phyloP scores from a whole-genome alignment of 148 eudicot genomes.

The Heliamphora exappendiculata region DNA sequence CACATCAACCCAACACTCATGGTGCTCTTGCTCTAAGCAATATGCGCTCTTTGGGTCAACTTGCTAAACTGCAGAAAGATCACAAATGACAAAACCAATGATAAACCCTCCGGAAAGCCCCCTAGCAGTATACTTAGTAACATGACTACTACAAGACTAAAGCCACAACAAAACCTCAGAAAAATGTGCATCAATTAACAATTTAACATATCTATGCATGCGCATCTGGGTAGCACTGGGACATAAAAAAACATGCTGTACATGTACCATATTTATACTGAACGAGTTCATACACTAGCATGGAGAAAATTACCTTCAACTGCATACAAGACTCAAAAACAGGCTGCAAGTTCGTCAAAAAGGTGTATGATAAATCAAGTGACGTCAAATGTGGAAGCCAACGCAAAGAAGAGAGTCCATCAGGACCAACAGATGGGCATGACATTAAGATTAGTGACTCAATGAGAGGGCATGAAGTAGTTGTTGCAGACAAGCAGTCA shows the following conservation, averaged over 20 bases:
- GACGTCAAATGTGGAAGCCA: conserved; percentile 62
- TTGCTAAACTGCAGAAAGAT: not conserved
- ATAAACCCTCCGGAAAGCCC: not conserved
- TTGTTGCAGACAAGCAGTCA: conserved; percentile 79
- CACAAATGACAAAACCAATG: not conserved
- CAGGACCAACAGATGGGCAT: conserved; percentile 84
- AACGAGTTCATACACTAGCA: not conserved
- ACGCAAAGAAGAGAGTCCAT: conserved; percentile 62
- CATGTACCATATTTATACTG: not conserved
- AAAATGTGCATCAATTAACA: not conserved
- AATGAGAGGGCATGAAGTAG: conserved; percentile 69
- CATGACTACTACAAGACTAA: not conserved
- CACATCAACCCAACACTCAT: not conserved
- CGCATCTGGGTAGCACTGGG: too few species aligned
- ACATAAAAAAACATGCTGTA: not conserved
- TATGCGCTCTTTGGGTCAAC: not conserved
- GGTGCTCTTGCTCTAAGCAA: not conserved
- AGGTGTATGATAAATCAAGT: conserved; percentile 93
- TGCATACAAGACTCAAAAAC: conserved; percentile 66
- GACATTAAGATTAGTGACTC: conserved; percentile 89
- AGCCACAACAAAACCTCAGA: conserved; percentile 1
- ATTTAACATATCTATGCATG: conserved; percentile 1
- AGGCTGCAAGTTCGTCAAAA: conserved; percentile 72
- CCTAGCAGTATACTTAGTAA: not conserved
- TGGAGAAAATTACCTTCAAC: conserved; percentile 48